Evolutionary conservation across 176 grass and related monocot species (phyloP).

Genomic region (Oryza nivara): DNA sequence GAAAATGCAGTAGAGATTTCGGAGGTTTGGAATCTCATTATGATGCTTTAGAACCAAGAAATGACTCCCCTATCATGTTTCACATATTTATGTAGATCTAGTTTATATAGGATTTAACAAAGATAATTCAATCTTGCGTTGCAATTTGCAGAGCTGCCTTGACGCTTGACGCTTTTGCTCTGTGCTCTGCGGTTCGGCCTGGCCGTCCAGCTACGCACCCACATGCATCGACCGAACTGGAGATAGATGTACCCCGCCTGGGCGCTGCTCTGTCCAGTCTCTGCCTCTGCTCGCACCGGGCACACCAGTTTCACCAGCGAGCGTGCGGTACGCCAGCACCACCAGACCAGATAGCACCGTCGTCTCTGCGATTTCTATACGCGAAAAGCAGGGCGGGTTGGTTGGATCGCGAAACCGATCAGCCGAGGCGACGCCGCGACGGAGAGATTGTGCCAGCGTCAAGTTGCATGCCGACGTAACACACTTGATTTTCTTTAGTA

Average conservation of each 20-base stretch:
- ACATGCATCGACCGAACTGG: not conserved
- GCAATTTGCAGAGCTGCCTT: not conserved
- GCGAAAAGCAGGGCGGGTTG: not conserved
- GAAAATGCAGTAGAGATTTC: not conserved
- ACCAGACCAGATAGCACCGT: not conserved
- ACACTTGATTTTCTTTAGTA: not conserved
- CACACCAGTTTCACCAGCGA: not conserved
- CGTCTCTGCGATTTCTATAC: not conserved
- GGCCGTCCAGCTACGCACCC: not conserved
- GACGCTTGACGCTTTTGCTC: not conserved
- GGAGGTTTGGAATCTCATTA: not conserved
- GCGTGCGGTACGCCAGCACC: not conserved
- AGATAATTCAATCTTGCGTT: not conserved
- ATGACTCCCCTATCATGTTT: not conserved
- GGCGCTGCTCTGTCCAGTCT: not conserved
- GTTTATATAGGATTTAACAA: no score
- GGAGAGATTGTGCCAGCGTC: not conserved
- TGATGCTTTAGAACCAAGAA: not conserved
- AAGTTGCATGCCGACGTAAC: not conserved
- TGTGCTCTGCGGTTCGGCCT: not conserved
- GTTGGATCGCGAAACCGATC: not conserved
- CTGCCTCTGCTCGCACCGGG: not conserved
- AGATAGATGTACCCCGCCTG: not conserved
- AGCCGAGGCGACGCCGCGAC: not conserved
- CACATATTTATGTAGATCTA: not conserved